These are phyloP conservation scores for Camellia lanceoleosa DNA, from an alignment of 148 eudicot species.

Conservation along the genomic window DNA sequence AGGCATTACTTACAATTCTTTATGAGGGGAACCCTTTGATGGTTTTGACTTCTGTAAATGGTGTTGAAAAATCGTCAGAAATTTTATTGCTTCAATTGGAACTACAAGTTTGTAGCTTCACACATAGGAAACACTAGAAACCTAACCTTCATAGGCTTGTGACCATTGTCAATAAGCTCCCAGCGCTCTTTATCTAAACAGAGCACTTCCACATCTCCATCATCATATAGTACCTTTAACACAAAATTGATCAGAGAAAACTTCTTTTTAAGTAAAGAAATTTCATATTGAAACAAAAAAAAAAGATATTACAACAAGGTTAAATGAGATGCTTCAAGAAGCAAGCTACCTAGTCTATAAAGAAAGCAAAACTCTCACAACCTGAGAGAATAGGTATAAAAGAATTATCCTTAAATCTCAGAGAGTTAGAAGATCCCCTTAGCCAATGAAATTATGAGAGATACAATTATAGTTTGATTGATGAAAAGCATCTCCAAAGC, in stretches of 20 bases:
- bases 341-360: too few species aligned
- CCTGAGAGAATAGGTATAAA: too few species aligned
- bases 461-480: neutral
- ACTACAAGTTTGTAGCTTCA: neutral
- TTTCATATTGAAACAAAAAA: too few species aligned
- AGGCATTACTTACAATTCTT: slow-evolving; percentile 53
- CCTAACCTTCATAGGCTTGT: slow-evolving; percentile 46
- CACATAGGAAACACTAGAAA: neutral
- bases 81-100: neutral
- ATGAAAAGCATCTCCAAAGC: neutral
- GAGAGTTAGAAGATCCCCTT: too few species aligned
- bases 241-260: slow-evolving; percentile 12
- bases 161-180: slow-evolving; percentile 60
- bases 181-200: slow-evolving; percentile 76
- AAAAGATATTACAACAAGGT: too few species aligned
- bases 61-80: slow-evolving; percentile 6
- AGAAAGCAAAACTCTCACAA: too few species aligned
- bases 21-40: slow-evolving; percentile 39
- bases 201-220: slow-evolving; percentile 93
- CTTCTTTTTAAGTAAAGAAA: too few species aligned
- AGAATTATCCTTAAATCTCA: too few species aligned
- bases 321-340: too few species aligned
- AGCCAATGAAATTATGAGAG: neutral
- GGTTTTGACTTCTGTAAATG: slow-evolving; percentile 48
- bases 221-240: slow-evolving; percentile 65